Evolutionary conservation across 495 filamentous ascomycete species (phyloP).

Genomic region (Aspergillus sparsus): DNA sequence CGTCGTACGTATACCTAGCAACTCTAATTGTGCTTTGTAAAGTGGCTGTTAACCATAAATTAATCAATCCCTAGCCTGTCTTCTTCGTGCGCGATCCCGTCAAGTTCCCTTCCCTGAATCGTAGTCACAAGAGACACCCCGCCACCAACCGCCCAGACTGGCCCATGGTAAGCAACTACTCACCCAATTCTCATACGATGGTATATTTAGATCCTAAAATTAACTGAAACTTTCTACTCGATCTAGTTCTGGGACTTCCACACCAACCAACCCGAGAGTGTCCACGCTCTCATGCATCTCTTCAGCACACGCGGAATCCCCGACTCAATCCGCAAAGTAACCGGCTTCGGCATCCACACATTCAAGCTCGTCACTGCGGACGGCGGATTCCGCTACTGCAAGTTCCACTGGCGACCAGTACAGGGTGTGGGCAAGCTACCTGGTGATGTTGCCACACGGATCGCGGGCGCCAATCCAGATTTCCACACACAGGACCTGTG

Average conservation of each 20-base stretch:
- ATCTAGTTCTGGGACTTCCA: slow-evolving; percentile 57
- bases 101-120: slow-evolving; percentile 55
- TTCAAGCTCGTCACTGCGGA: slow-evolving; percentile 60
- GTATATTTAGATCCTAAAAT: no score
- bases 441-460: slow-evolving; percentile 50
- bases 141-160: slow-evolving; percentile 47
- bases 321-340: slow-evolving; percentile 59
- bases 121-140: slow-evolving; percentile 52
- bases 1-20: slow-evolving; percentile 20
- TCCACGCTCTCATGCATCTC: slow-evolving; percentile 68
- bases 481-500: slow-evolving; percentile 40
- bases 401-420: slow-evolving; percentile 61
- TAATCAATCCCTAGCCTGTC: slow-evolving; percentile 32
- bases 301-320: slow-evolving; percentile 68
- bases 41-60: neutral
- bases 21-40: no score
- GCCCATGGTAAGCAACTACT: slow-evolving; percentile 43
- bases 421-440: slow-evolving; percentile 58
- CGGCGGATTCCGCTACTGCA: slow-evolving; percentile 61
- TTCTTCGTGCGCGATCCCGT: slow-evolving; percentile 59
- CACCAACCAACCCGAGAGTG: slow-evolving; percentile 38
- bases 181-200: neutral
- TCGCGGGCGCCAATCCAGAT: slow-evolving; percentile 52
- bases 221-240: neutral
- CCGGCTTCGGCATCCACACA: slow-evolving; percentile 66